These are phyloP conservation scores for Fonsecaea pugnacius DNA, from an alignment of 2,329 filamentous ascomycete species.

Conservation along the genomic window DNA sequence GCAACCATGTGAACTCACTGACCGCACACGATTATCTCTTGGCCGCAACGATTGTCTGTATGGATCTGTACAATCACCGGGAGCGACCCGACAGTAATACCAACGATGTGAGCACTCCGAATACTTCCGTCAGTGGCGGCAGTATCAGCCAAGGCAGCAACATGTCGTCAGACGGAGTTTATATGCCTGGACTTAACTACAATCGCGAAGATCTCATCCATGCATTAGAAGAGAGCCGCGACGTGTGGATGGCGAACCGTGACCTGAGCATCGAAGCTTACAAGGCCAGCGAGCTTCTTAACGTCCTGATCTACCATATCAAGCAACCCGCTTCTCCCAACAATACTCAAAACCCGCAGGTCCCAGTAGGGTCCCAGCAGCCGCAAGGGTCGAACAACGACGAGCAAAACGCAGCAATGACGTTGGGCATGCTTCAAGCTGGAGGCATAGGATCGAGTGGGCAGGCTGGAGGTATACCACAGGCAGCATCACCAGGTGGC, in stretches of 20 bases:
- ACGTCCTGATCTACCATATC: slow-evolving; percentile 81
- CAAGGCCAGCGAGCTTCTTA: slow-evolving; percentile 81
- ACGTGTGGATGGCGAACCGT: slow-evolving; percentile 79
- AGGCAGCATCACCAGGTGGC: slow-evolving; percentile 38
- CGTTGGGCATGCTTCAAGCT: slow-evolving; percentile 66
- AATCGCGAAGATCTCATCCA: slow-evolving; percentile 72
- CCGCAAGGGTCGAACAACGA: slow-evolving; percentile 51
- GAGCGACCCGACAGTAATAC: slow-evolving; percentile 49
- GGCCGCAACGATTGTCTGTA: slow-evolving; percentile 79
- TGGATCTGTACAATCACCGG: slow-evolving; percentile 73
- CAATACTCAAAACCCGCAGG: slow-evolving; percentile 35
- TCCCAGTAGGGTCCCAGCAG: slow-evolving; percentile 17
- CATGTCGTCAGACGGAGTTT: slow-evolving; percentile 27
- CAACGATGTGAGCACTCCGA: slow-evolving; percentile 53
- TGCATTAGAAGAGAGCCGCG: slow-evolving; percentile 71
- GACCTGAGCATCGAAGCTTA: slow-evolving; percentile 85
- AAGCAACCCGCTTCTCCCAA: slow-evolving; percentile 40
- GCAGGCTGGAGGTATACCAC: slow-evolving; percentile 39
- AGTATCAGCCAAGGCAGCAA: slow-evolving; percentile 34
- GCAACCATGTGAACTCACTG: slow-evolving; percentile 78
- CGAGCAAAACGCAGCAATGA: slow-evolving; percentile 71
- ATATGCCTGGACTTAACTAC: slow-evolving; percentile 33
- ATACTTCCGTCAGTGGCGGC: slow-evolving; percentile 37
- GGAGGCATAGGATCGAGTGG: slow-evolving; percentile 35
- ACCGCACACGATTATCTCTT: slow-evolving; percentile 85